A percentile compares a stretch with the other conserved stretches of the same genome.
phyloP scores from a whole-genome alignment of 129 eudicot genomes.

The Helianthus tuberosus region DNA sequence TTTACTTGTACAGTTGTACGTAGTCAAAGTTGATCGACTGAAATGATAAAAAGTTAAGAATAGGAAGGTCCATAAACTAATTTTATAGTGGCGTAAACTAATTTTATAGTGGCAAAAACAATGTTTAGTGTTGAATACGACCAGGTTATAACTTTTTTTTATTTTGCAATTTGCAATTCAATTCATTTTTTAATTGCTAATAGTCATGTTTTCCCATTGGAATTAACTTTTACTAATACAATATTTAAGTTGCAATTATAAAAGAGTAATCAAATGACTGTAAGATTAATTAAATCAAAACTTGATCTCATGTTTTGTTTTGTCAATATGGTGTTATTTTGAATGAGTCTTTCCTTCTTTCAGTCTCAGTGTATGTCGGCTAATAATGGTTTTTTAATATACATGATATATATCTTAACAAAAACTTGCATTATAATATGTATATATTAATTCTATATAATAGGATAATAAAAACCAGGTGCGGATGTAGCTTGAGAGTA shows the following conservation, averaged over 20 bases:
- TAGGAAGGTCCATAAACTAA: slow-evolving; percentile 29
- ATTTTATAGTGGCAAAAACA: slow-evolving; percentile 29
- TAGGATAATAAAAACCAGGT: too few relatives aligned
- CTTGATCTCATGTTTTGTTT: background rate
- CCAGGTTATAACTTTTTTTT: background rate
- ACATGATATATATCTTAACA: too few relatives aligned
- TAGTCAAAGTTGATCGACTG: slow-evolving; percentile 23
- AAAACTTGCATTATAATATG: too few relatives aligned
- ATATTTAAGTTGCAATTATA: background rate
- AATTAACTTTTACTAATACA: background rate
- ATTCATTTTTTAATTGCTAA: background rate
- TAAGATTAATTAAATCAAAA: background rate
- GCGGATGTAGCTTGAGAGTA: too few relatives aligned
- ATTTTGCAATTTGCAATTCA: slow-evolving; percentile 23
- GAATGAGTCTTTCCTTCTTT: background rate
- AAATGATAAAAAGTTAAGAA: slow-evolving; percentile 7
- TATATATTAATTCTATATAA: too few relatives aligned
- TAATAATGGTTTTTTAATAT: too few relatives aligned
- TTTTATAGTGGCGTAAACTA: slow-evolving; percentile 26
- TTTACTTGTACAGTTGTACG: slow-evolving; percentile 5
- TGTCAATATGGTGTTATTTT: background rate
- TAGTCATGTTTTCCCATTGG: background rate
- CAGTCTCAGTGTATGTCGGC: too few relatives aligned
- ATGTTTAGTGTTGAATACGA: slow-evolving; percentile 19
- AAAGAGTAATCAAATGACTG: background rate